These are phyloP conservation scores for Cyclostephanos tholiformis DNA, from an alignment of 108 stramenopile species.

Conservation along the genomic window DNA sequence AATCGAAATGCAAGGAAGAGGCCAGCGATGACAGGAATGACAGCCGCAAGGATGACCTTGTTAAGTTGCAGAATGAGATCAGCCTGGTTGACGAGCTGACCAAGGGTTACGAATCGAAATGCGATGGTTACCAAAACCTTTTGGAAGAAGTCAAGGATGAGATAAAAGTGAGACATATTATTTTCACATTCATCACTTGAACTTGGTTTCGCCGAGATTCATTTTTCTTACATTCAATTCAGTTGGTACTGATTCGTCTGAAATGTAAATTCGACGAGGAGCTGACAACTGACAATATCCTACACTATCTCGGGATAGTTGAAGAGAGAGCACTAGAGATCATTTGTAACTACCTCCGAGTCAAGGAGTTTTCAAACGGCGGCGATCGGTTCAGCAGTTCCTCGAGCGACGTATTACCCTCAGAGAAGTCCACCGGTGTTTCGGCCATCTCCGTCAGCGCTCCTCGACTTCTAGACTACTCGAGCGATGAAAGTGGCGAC, in stretches of 20 bases:
- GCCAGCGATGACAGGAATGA: slow-evolving; percentile 53
- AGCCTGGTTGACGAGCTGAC: slow-evolving; percentile 58
- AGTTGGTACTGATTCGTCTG: slow-evolving; percentile 56
- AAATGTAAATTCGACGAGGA: slow-evolving; percentile 42
- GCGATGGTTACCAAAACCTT: slow-evolving; percentile 52
- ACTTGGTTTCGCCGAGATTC: neutral
- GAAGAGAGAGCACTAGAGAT: slow-evolving; percentile 75
- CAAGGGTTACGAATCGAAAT: slow-evolving; percentile 63
- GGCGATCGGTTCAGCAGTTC: slow-evolving; percentile 20
- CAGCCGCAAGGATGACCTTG: slow-evolving; percentile 59
- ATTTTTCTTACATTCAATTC: neutral
- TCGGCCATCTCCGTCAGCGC: slow-evolving; percentile 66
- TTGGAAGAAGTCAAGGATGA: slow-evolving; percentile 71
- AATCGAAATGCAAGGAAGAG: slow-evolving; percentile 44
- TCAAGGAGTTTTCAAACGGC: slow-evolving; percentile 22
- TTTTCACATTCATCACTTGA: neutral
- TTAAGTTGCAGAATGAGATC: slow-evolving; percentile 70
- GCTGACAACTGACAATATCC: slow-evolving; percentile 79
- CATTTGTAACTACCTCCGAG: slow-evolving; percentile 42
- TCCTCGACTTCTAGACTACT: slow-evolving; percentile 79
- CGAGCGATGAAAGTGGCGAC: slow-evolving; percentile 61
- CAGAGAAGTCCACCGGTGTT: slow-evolving; percentile 23
- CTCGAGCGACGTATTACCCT: neutral
- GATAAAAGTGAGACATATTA: slow-evolving; percentile 42
- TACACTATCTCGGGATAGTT: slow-evolving; percentile 75